phyloP scores from a whole-genome alignment of 108 stramenopile species.

The Pinguiococcus pyrenoidosus region DNA sequence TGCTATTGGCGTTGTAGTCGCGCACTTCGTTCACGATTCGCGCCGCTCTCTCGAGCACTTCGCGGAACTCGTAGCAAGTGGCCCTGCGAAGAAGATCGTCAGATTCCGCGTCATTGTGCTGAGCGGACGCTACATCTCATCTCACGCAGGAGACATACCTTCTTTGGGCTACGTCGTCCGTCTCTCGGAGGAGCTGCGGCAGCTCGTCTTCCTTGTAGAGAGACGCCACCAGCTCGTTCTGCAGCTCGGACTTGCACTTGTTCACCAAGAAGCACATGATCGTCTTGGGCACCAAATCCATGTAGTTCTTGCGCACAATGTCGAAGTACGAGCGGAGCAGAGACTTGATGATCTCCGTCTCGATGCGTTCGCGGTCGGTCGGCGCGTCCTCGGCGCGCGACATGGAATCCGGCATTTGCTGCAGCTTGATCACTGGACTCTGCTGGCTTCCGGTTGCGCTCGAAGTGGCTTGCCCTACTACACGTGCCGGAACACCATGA shows the following conservation, averaged over 20 bases:
- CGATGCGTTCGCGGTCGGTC: conserved; percentile 63
- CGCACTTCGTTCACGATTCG: conserved; percentile 91
- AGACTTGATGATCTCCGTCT: conserved; percentile 91
- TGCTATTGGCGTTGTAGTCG: conserved; percentile 49
- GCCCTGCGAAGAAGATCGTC: conserved; percentile 60
- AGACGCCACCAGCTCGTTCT: conserved; percentile 80
- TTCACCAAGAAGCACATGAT: conserved; percentile 98
- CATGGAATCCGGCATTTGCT: conserved; percentile 71
- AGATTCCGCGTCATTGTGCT: too few relatives aligned
- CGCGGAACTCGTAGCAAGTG: conserved; percentile 80
- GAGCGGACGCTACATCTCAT: too few relatives aligned
- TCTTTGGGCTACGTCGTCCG: conserved; percentile 31
- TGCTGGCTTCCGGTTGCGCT: conserved; percentile 34
- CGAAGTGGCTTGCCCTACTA: too few relatives aligned
- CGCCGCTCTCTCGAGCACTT: conserved; percentile 68
- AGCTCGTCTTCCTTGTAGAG: conserved; percentile 64
- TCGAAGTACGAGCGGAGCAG: conserved; percentile 83
- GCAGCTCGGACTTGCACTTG: conserved; percentile 76
- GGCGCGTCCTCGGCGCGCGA: conserved; percentile 68
- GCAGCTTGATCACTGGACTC: conserved; percentile 75
- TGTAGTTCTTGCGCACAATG: conserved; percentile 88
- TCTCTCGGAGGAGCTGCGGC: conserved; percentile 24
- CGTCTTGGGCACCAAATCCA: conserved; percentile 93
- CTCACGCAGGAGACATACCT: too few relatives aligned
- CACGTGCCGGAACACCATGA: too few relatives aligned